Evolutionary conservation across 306 rosid genomes (phyloP).

Genomic region (Abrus pulchellus): DNA sequence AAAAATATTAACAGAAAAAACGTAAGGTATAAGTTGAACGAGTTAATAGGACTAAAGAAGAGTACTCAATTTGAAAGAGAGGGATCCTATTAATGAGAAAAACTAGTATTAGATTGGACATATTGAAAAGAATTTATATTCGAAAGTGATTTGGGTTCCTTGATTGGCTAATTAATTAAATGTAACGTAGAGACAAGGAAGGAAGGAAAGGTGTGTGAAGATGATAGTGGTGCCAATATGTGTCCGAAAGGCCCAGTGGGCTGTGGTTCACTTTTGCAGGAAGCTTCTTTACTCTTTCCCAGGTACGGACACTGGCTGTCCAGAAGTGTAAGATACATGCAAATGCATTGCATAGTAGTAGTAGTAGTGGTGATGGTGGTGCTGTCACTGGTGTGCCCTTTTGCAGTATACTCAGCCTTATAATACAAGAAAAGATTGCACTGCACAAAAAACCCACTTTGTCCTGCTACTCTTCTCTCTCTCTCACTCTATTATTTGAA

Average conservation of each 20-base stretch:
- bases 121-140: too few species aligned
- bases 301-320: conserved; percentile 58
- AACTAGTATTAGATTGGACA: too few species aligned
- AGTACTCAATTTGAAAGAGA: too few species aligned
- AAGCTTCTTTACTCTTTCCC: conserved; percentile 87
- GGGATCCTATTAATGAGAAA: too few species aligned
- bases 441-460: conserved; percentile 33
- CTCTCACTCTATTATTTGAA: background rate
- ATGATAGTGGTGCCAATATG: conserved; percentile 54
- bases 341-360: background rate
- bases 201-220: conserved; percentile 37
- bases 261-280: conserved; percentile 64
- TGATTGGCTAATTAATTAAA: background rate
- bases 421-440: conserved; percentile 38
- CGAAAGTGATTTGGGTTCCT: too few species aligned
- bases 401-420: conserved; percentile 17
- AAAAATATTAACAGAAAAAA: too few species aligned
- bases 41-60: too few species aligned
- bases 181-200: background rate
- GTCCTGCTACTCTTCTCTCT: background rate
- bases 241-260: conserved; percentile 12
- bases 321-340: conserved; percentile 21
- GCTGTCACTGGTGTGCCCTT: too few species aligned
- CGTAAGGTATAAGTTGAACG: too few species aligned
- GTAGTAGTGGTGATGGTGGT: too few species aligned